These are phyloP conservation scores for Boletus reticulatus DNA, from an alignment of 768 basidiomycete species.

Conservation along the genomic window DNA sequence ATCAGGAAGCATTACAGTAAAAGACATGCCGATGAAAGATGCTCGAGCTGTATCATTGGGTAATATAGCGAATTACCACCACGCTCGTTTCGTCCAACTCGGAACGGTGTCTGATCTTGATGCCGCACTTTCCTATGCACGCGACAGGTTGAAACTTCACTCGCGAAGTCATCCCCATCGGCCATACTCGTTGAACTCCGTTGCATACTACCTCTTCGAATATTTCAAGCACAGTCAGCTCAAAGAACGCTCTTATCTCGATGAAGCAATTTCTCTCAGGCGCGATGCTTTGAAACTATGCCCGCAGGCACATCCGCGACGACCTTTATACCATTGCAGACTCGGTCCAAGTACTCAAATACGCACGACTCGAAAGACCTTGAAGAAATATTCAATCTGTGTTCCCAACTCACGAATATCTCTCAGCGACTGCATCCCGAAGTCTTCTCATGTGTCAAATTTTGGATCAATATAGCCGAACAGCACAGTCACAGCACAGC, in stretches of 20 bases:
- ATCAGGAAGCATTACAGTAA: background rate
- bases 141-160: too few relatives aligned
- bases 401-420: background rate
- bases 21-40: background rate
- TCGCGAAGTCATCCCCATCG: too few relatives aligned
- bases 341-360: background rate
- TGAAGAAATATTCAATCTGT: background rate
- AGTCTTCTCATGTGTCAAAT: background rate
- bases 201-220: background rate
- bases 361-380: background rate
- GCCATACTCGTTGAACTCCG: background rate
- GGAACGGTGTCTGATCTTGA: background rate
- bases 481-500: conserved; percentile 1
- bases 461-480: conserved; percentile 7
- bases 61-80: background rate
- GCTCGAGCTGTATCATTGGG: background rate
- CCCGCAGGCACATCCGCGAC: background rate
- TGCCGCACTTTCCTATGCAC: too few relatives aligned
- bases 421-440: background rate
- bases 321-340: background rate
- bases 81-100: background rate
- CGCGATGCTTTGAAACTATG: background rate
- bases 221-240: background rate
- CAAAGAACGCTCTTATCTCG: background rate
- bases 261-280: background rate